Percentiles rank a stretch among this genome's conserved stretches.
phyloP scores from a whole-genome alignment of 2,329 filamentous ascomycete species.

The Phaeophleospora eucalypticola region DNA sequence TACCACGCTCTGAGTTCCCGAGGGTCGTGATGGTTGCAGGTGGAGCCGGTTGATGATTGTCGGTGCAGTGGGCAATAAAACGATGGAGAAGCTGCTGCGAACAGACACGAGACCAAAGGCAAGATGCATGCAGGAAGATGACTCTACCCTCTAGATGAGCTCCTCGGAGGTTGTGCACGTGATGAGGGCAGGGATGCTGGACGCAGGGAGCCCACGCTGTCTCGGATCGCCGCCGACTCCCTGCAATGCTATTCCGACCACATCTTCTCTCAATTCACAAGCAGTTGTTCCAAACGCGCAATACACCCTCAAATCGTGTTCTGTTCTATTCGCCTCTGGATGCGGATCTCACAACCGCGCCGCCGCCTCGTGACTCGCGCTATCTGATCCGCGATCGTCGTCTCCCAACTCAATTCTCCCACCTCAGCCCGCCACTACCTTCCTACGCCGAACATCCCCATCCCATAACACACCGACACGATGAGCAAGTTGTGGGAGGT shows the following conservation, averaged over 20 bases:
- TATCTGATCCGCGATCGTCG: neutral
- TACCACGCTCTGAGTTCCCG: no score
- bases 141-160: no score
- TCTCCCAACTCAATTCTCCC: neutral
- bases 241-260: neutral
- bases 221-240: neutral
- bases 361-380: neutral
- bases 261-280: neutral
- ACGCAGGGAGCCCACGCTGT: neutral
- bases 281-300: neutral
- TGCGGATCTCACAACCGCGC: no score
- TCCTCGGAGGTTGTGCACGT: no score
- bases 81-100: no score
- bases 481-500: constrained; percentile 93
- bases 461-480: constrained; percentile 18
- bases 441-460: neutral
- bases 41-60: no score
- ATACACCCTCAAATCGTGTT: no score
- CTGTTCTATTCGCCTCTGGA: no score
- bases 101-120: no score
- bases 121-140: no score
- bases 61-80: no score
- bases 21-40: no score
- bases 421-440: neutral
- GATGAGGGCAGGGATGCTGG: neutral